These are phyloP conservation scores for Gynostemma pentaphyllum DNA, from an alignment of 306 rosid species.

Conservation along the genomic window DNA sequence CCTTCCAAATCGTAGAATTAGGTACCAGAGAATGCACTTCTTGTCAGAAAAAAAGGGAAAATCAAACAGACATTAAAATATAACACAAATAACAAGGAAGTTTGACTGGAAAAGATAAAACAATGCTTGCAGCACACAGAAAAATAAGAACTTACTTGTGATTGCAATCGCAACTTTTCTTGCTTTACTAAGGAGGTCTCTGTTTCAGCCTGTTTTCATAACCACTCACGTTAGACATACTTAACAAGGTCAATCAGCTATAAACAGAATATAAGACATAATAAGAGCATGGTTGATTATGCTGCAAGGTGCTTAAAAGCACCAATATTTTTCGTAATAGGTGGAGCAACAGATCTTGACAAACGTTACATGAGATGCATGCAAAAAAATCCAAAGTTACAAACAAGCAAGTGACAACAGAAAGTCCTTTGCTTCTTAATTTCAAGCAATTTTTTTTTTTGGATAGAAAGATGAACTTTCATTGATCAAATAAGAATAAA, in stretches of 20 bases:
- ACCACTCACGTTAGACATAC: neutral
- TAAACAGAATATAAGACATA: neutral
- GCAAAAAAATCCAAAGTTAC: neutral
- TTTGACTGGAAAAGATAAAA: neutral
- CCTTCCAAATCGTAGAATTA: too few relatives aligned
- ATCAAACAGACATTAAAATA: neutral
- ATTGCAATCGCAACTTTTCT: slow-evolving; percentile 74
- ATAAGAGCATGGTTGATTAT: neutral
- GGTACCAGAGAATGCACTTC: too few relatives aligned
- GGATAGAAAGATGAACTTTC: too few relatives aligned
- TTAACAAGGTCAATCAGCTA: neutral
- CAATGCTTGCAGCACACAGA: neutral
- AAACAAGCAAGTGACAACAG: neutral
- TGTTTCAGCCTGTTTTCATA: slow-evolving; percentile 67
- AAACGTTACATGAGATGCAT: neutral
- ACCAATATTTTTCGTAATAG: neutral
- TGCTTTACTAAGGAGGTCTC: slow-evolving; percentile 76
- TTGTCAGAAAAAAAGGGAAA: neutral
- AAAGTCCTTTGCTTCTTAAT: too few relatives aligned
- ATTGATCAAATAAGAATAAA: too few relatives aligned
- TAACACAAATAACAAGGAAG: neutral
- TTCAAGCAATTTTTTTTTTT: too few relatives aligned
- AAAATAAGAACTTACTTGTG: slow-evolving; percentile 42
- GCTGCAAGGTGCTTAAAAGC: neutral
- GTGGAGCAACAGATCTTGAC: neutral